Conservation (phyloP, 495 filamentous ascomycete species). For the Podospora didyma region DNA sequence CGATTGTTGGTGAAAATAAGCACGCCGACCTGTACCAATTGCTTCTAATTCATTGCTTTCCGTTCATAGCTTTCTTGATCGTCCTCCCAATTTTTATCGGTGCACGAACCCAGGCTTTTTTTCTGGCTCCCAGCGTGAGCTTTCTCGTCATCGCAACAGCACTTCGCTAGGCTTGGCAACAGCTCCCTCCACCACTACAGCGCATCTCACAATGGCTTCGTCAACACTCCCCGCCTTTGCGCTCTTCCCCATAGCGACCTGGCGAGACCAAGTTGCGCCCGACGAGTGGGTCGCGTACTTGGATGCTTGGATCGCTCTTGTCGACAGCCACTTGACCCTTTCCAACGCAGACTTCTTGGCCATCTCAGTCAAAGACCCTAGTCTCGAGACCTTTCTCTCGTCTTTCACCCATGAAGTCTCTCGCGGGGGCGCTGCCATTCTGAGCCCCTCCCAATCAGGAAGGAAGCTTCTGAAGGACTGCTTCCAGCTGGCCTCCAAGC, state of each 20-base stretch:
- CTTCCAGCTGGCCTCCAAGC: conserved; percentile 55
- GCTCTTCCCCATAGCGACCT: conserved; percentile 64
- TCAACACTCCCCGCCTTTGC: conserved; percentile 61
- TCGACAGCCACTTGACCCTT: conserved; percentile 58
- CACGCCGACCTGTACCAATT: too few species aligned
- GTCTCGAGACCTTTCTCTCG: conserved; percentile 54
- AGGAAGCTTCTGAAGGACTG: conserved; percentile 54
- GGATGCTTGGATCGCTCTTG: conserved; percentile 68
- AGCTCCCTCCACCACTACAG: too few species aligned
- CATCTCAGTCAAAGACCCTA: conserved; percentile 49
- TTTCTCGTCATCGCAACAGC: too few species aligned
- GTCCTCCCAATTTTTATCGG: too few species aligned
- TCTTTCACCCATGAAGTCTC: conserved; percentile 57
- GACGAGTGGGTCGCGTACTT: conserved; percentile 76
- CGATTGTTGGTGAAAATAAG: too few species aligned
- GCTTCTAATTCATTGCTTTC: too few species aligned
- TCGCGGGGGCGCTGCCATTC: conserved; percentile 32
- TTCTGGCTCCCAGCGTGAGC: too few species aligned
- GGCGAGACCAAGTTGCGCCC: conserved; percentile 60
- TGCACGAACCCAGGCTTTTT: too few species aligned
- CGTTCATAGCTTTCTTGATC: too few species aligned
- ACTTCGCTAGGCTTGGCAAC: neutral
- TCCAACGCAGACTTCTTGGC: conserved; percentile 48
- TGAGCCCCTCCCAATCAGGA: conserved; percentile 43
- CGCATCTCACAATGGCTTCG: conserved; percentile 8